Evolutionary conservation across 2,329 filamentous ascomycete species (phyloP).

Genomic region (Bipolaris oryzae): DNA sequence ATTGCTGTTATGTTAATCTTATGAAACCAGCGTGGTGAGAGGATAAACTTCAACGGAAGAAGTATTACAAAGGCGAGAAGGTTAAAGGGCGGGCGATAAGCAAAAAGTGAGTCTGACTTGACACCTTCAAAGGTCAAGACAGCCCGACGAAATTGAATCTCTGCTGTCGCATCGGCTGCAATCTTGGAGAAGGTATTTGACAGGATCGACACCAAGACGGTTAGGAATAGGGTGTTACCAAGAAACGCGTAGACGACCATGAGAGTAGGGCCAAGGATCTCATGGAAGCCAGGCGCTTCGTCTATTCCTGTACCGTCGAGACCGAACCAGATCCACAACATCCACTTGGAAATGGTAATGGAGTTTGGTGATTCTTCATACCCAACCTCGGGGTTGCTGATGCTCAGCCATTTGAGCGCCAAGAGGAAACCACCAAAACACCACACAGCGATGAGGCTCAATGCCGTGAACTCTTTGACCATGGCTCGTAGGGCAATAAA

Average conservation of each 20-base stretch:
- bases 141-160: conserved; percentile 81
- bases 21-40: conserved; percentile 85
- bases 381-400: conserved; percentile 42
- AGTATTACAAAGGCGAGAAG: conserved; percentile 76
- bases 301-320: conserved; percentile 70
- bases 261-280: conserved; percentile 75
- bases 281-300: conserved; percentile 72
- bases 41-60: conserved; percentile 76
- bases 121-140: conserved; percentile 85
- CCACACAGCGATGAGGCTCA: conserved; percentile 78
- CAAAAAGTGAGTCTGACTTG: conserved; percentile 82
- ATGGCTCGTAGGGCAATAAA: conserved; percentile 82
- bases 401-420: conserved; percentile 76
- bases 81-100: conserved; percentile 84
- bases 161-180: conserved; percentile 75
- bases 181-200: conserved; percentile 84
- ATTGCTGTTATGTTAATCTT: conserved; percentile 84
- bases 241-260: conserved; percentile 87
- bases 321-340: conserved; percentile 93
- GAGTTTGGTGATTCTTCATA: conserved; percentile 56
- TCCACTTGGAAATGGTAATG: conserved; percentile 82
- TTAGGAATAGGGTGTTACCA: conserved; percentile 87
- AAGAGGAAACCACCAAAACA: conserved; percentile 83
- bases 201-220: conserved; percentile 84
- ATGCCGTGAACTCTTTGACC: conserved; percentile 83